Base-by-base conservation (phyloP, 305 asterid species). In the Fraxinus sp. region DNA sequence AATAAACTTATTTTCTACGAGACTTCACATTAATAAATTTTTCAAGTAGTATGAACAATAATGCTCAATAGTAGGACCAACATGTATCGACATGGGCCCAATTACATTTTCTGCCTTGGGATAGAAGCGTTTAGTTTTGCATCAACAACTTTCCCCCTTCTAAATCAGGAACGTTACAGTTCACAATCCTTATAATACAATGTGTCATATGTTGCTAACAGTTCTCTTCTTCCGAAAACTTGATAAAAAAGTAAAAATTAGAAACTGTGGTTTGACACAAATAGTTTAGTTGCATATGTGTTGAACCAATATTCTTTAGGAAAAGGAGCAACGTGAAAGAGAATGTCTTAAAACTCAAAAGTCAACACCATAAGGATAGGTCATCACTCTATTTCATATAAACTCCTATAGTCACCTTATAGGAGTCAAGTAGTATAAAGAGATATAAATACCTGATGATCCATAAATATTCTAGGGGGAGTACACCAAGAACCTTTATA, bases 401-500 rank as follows among this genome's bases (percentile, higher is more conserved):
- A 75, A 36, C 72, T 49, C 30, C 37, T 75, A 10, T 18, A 26
- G 10, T 68, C 79, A 37, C 35, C 37, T 33, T 20, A 73, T 52
- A 79, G 5, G 78, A 64, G 84, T 75, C 43, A 32, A 77, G 73
- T 4, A 62, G 52, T 3, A 20, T 2, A 70, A 73, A 43, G 39
- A 59, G 80, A 32, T 68, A 9, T 24, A n/a, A 66, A 70, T 81
- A 96, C 99, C 98, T 92, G 99, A 86, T 93, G 96, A 86, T 96
- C 98, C 98, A 93, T 93, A 86, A 94, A 96, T 77, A 96, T 91
- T 89, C 97, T 89, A 7, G 99, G 98, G 76, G 99, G 99, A 82
- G 99, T 96, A 80, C 99, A 96, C 98, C 98, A 96, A 88, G 98
- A 93, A 79, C 99, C 98, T 92, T 92, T 96, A 83, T 94, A 88